Evolutionary conservation across 768 basidiomycete genomes (phyloP).

Genomic region (Lactifluus piperatus): DNA sequence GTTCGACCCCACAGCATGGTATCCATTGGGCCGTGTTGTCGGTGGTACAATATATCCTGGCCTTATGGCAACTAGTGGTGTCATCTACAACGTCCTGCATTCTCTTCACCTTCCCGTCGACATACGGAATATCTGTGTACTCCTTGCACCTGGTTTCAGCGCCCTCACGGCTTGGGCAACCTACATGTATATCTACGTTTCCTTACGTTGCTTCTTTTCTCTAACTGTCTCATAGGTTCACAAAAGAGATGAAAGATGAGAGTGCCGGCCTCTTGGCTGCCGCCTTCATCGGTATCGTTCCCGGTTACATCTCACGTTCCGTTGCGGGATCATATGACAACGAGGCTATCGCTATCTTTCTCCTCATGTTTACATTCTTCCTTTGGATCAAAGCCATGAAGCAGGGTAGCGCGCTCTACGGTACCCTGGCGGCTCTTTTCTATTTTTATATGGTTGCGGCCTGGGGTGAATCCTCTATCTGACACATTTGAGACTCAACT

Average conservation of each 20-base stretch:
- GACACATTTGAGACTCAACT: not conserved
- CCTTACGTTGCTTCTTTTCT: not conserved
- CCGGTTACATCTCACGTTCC: constrained; percentile 97
- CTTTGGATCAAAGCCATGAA: constrained; percentile 96
- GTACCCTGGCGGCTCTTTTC: constrained; percentile 85
- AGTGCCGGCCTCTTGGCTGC: constrained; percentile 96
- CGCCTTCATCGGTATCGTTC: constrained; percentile 95
- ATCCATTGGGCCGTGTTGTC: constrained; percentile 95
- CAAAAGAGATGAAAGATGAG: constrained; percentile 91
- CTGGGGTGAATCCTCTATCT: constrained; percentile 60
- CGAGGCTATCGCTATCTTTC: constrained; percentile 98
- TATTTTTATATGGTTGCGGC: constrained; percentile 99
- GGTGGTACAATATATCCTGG: constrained; percentile 99
- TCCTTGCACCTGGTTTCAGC: constrained; percentile 94
- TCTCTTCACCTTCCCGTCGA: constrained; percentile 91
- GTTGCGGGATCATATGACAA: constrained; percentile 99
- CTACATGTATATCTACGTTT: constrained; percentile 54
- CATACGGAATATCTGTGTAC: constrained; percentile 93
- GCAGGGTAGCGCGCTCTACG: constrained; percentile 85
- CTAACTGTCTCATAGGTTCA: constrained; percentile 53
- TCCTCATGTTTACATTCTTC: constrained; percentile 99
- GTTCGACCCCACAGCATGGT: constrained; percentile 99
- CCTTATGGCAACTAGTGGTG: constrained; percentile 94
- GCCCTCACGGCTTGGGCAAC: constrained; percentile 96
- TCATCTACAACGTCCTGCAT: constrained; percentile 90